Percentiles rank a stretch among this genome's conserved stretches.
These are phyloP conservation scores for Spongispora temasekensis DNA, from an alignment of 1,284 basidiomycete genomes.

Conservation along the genomic window DNA sequence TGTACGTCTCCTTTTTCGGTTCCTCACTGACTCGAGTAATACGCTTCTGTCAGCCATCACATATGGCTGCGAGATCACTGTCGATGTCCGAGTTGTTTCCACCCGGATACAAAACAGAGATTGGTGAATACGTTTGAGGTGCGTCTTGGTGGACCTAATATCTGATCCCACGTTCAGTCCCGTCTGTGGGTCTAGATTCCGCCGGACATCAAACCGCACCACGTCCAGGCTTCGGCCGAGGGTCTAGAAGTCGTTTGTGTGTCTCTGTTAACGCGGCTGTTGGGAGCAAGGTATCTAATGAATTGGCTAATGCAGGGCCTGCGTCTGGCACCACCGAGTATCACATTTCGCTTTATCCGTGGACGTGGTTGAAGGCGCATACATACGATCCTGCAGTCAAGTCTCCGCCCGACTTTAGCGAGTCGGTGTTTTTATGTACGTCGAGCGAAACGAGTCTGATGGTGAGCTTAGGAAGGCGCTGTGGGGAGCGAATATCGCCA, in stretches of 20 bases:
- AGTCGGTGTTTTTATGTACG: conserved; percentile 40
- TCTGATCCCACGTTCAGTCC: conserved; percentile 1
- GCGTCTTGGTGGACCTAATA: conserved; percentile 16
- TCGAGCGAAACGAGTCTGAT: neutral
- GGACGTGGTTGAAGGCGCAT: conserved; percentile 78
- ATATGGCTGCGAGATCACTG: conserved; percentile 87
- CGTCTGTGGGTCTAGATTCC: conserved; percentile 60
- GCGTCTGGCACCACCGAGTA: conserved; percentile 44
- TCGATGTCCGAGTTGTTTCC: conserved; percentile 86
- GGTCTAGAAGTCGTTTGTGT: conserved; percentile 73
- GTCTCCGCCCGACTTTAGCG: conserved; percentile 28
- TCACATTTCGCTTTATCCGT: conserved; percentile 83
- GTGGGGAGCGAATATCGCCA: conserved; percentile 81
- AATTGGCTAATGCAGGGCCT: conserved; percentile 49
- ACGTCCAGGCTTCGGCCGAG: conserved; percentile 59
- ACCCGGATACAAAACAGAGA: conserved; percentile 88
- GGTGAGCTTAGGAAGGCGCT: conserved; percentile 58
- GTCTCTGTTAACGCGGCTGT: neutral
- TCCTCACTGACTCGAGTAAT: neutral
- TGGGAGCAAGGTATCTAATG: conserved; percentile 8
- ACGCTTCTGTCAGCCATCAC: conserved; percentile 53
- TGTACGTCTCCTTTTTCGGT: conserved; percentile 46
- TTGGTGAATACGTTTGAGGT: conserved; percentile 85
- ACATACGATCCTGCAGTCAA: conserved; percentile 71
- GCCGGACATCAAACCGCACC: conserved; percentile 64